Conservation (phyloP, 192 early-diverging fungal genomes). For the Backusella tuberculispora region DNA sequence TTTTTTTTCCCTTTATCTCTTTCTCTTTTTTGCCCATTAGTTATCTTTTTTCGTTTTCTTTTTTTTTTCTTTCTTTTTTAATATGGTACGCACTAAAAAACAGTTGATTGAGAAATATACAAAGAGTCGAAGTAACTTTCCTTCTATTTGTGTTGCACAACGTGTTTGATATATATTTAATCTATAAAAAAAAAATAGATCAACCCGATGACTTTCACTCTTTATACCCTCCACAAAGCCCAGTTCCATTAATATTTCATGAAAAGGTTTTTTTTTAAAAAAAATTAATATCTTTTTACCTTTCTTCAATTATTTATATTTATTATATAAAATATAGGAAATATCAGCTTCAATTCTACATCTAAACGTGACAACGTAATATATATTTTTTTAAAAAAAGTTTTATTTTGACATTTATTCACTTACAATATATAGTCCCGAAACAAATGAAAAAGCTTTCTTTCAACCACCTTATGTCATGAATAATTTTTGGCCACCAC, state of each 20-base stretch:
- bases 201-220: neutral
- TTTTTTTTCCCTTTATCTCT: neutral
- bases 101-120: neutral
- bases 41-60: neutral
- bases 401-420: neutral
- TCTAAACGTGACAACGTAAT: neutral
- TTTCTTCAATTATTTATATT: neutral
- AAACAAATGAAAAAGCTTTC: neutral
- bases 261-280: slow-evolving; percentile 8
- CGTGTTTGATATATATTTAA: neutral
- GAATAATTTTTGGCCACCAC: slow-evolving; percentile 16
- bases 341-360: neutral
- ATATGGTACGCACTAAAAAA: slow-evolving; percentile 18
- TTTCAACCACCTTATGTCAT: slow-evolving; percentile 17
- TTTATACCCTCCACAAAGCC: neutral
- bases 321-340: neutral
- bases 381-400: neutral
- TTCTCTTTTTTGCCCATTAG: neutral
- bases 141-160: neutral
- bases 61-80: neutral
- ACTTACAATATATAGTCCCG: neutral
- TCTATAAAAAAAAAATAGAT: neutral
- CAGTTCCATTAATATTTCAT: slow-evolving; percentile 12
- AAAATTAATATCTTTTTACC: neutral
- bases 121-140: neutral